phyloP scores from a whole-genome alignment of 164 flowering plant species.

The Hamamelis virginiana region DNA sequence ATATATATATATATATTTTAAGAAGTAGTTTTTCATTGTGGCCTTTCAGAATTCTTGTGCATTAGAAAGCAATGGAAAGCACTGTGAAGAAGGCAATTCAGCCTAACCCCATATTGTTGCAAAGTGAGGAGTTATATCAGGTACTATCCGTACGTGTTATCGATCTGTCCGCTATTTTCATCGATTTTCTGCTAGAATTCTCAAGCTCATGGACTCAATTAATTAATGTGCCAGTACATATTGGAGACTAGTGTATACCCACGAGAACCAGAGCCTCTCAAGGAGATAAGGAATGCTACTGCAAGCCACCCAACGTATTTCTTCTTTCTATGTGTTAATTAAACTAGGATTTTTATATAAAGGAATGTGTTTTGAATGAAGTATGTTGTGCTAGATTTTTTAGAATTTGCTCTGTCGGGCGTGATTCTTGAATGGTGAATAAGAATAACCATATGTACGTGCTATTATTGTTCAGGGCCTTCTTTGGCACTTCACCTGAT shows the following conservation, averaged over 20 bases:
- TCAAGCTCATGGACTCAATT: neutral
- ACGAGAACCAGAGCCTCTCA: constrained; percentile 38
- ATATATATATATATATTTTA: no score
- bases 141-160: neutral
- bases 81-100: neutral
- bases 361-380: no score
- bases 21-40: no score
- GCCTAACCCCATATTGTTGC: neutral
- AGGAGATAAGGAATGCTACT: constrained; percentile 37
- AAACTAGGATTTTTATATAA: no score
- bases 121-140: constrained; percentile 13
- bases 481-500: constrained; percentile 51
- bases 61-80: neutral
- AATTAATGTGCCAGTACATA: constrained; percentile 33
- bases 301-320: constrained; percentile 36
- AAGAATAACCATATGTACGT: no score
- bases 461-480: constrained; percentile 20
- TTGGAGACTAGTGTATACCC: constrained; percentile 55
- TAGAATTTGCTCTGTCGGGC: no score
- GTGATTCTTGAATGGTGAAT: no score
- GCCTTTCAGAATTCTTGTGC: neutral
- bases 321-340: neutral
- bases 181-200: neutral
- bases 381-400: no score
- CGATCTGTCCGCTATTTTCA: neutral